These are phyloP conservation scores for Penicillium brasilianum DNA, from an alignment of 2,329 filamentous ascomycete species.

Conservation along the genomic window DNA sequence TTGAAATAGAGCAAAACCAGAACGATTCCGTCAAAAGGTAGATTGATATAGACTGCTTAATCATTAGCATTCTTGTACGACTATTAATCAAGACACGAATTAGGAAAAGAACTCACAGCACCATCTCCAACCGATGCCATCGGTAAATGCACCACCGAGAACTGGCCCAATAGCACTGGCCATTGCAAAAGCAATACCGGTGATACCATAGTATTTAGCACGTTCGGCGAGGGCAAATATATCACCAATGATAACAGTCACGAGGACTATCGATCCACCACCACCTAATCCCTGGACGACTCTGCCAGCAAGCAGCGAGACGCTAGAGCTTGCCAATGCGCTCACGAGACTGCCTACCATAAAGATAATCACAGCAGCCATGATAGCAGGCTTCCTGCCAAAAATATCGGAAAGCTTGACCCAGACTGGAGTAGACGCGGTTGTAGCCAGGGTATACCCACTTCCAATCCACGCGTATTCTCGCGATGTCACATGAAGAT, in stretches of 20 bases:
- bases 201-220: slow-evolving; percentile 11
- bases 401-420: slow-evolving; percentile 34
- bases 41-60: slow-evolving; percentile 4
- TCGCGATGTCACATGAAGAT: slow-evolving; percentile 38
- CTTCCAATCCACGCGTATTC: slow-evolving; percentile 48
- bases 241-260: slow-evolving; percentile 18
- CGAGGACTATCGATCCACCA: slow-evolving; percentile 16
- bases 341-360: slow-evolving; percentile 16
- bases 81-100: too few species aligned
- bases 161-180: slow-evolving; percentile 14
- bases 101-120: slow-evolving; percentile 2
- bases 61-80: not conserved
- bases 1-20: not conserved
- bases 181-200: slow-evolving; percentile 12
- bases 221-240: slow-evolving; percentile 17
- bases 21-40: slow-evolving; percentile 1
- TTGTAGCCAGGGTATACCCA: slow-evolving; percentile 42
- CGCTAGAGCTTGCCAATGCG: slow-evolving; percentile 12
- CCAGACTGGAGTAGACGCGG: slow-evolving; percentile 49
- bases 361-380: slow-evolving; percentile 11
- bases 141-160: slow-evolving; percentile 13
- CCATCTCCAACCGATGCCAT: slow-evolving; percentile 18
- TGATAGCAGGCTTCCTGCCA: slow-evolving; percentile 11
- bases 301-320: slow-evolving; percentile 14
- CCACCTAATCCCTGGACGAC: slow-evolving; percentile 18